Conservation (phyloP, 495 filamentous ascomycete genomes). For the Penicillium subrubescens region DNA sequence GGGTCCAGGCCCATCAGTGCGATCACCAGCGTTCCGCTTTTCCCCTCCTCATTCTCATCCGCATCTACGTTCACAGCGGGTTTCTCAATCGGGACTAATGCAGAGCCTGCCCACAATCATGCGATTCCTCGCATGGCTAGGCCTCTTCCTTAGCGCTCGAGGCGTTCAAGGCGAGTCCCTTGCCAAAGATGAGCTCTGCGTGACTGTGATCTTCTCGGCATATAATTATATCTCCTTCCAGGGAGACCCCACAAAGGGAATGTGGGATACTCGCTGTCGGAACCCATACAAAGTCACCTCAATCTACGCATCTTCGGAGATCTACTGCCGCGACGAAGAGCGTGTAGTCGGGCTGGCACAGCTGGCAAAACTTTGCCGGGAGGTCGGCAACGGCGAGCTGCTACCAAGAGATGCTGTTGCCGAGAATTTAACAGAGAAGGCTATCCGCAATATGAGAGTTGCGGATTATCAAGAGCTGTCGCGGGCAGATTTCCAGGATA, state of each 20-base stretch:
- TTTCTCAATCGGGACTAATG: too few relatives aligned
- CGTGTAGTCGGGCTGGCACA: conserved; percentile 28
- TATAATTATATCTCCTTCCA: conserved; percentile 43
- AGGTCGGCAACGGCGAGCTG: conserved; percentile 30
- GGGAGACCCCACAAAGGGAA: conserved; percentile 23
- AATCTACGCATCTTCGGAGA: conserved; percentile 41
- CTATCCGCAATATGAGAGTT: conserved; percentile 33
- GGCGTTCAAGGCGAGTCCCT: conserved; percentile 15
- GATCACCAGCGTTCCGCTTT: conserved; percentile 17
- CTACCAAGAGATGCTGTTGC: conserved; percentile 36
- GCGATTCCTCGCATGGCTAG: conserved; percentile 21
- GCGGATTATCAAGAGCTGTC: conserved; percentile 37
- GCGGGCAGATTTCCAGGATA: conserved; percentile 15
- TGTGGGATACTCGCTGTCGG: conserved; percentile 37
- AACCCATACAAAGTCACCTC: conserved; percentile 39
- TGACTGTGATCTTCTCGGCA: conserved; percentile 39
- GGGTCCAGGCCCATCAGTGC: conserved; percentile 3
- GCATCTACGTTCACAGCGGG: conserved; percentile 4
- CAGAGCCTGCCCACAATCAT: conserved; percentile 3
- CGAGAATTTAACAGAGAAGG: conserved; percentile 41
- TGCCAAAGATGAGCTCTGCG: conserved; percentile 37
- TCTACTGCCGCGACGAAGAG: conserved; percentile 36
- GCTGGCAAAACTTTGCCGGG: conserved; percentile 30
- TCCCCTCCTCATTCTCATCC: background rate
- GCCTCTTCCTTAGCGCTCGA: conserved; percentile 9